A percentile compares a stretch with the other conserved stretches of the same genome.
phyloP scores from a whole-genome alignment of 2,329 filamentous ascomycete genomes.

The Westerdykella aurantiaca region DNA sequence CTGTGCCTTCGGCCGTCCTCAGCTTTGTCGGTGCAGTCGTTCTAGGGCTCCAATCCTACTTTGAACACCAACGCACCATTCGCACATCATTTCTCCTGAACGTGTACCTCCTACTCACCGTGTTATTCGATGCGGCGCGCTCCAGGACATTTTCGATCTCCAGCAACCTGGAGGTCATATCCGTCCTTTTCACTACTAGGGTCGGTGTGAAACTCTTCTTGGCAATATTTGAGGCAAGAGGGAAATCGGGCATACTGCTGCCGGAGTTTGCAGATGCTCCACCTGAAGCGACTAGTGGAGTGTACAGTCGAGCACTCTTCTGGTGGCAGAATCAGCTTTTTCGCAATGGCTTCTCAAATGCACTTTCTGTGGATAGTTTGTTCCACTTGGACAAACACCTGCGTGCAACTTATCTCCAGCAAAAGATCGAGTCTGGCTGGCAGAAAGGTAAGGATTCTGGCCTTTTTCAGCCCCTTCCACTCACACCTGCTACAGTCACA shows the following conservation, averaged over 20 bases:
- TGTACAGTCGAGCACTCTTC: constrained; percentile 47
- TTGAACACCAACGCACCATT: constrained; percentile 44
- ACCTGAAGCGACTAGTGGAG: constrained; percentile 48
- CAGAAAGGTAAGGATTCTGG: constrained; percentile 30
- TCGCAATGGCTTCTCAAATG: constrained; percentile 42
- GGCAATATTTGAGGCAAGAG: constrained; percentile 41
- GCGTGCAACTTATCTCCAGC: constrained; percentile 38
- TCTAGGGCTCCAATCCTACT: constrained; percentile 40
- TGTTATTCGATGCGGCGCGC: constrained; percentile 44
- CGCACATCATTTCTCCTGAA: constrained; percentile 46
- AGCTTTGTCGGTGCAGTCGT: constrained; percentile 21
- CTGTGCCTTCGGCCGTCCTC: constrained; percentile 24
- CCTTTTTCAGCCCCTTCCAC: constrained; percentile 2
- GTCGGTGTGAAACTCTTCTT: constrained; percentile 42
- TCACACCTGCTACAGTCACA: constrained; percentile 7
- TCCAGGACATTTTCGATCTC: constrained; percentile 39
- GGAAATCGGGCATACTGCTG: constrained; percentile 42
- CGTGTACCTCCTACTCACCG: constrained; percentile 42
- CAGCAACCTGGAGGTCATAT: constrained; percentile 33
- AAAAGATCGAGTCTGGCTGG: constrained; percentile 37
- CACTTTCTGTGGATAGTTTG: constrained; percentile 42
- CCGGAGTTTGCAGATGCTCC: constrained; percentile 39
- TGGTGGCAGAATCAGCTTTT: constrained; percentile 53
- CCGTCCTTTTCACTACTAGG: constrained; percentile 39
- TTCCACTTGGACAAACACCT: constrained; percentile 43